A percentile compares a stretch with the other conserved stretches of the same genome.
phyloP scores from a whole-genome alignment of 148 eudicot genomes.

The Vaccinium darrowii region DNA sequence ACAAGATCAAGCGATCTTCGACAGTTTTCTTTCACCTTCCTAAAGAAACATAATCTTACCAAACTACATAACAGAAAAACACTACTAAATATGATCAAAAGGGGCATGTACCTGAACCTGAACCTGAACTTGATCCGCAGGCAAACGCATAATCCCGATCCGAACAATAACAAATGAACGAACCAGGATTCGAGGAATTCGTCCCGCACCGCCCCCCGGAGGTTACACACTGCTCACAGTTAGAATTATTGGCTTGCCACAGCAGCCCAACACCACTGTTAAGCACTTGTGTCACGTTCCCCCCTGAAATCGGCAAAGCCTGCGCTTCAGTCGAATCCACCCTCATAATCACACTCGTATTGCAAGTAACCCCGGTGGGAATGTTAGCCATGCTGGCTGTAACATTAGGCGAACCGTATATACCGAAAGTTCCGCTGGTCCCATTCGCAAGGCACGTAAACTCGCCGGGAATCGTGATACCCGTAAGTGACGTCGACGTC shows the following conservation, averaged over 20 bases:
- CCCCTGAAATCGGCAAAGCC: neutral
- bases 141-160: constrained; percentile 15
- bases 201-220: constrained; percentile 39
- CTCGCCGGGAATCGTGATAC: neutral
- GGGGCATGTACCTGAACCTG: neutral
- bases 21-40: neutral
- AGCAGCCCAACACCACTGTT: constrained; percentile 39
- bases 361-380: constrained; percentile 17
- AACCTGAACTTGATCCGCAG: neutral
- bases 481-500: too few relatives aligned
- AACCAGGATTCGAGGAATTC: neutral
- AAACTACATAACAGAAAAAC: neutral
- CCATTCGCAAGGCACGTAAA: neutral
- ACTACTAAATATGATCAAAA: neutral
- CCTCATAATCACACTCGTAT: constrained; percentile 13
- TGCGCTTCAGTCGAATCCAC: constrained; percentile 16
- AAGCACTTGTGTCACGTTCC: constrained; percentile 16
- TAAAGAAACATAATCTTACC: neutral
- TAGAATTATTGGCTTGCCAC: constrained; percentile 36
- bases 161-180: constrained; percentile 47
- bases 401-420: neutral
- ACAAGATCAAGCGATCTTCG: neutral
- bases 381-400: accelerated
- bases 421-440: neutral
- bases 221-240: constrained; percentile 37